Conservation (phyloP, 495 filamentous ascomycete species). For the Pseudomonodictys pantanalensis region DNA sequence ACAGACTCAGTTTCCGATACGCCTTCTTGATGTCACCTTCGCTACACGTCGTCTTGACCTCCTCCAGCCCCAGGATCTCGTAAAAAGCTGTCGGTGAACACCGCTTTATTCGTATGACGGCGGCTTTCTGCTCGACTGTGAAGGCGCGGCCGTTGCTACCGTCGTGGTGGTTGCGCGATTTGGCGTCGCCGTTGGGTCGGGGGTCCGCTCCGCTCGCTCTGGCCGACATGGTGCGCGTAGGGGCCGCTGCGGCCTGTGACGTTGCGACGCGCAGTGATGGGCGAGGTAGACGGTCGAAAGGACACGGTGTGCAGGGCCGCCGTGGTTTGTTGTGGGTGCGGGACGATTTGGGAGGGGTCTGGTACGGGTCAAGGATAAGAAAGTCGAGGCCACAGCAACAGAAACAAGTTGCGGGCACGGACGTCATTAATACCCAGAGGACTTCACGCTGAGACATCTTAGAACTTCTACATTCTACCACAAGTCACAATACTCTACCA, state of each 20-base stretch:
- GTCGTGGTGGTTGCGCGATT: constrained; percentile 83
- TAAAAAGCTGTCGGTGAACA: constrained; percentile 88
- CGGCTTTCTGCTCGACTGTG: constrained; percentile 84
- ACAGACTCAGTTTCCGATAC: constrained; percentile 83
- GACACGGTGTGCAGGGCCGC: constrained; percentile 3
- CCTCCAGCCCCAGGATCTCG: constrained; percentile 71
- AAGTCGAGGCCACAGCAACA: constrained; percentile 2
- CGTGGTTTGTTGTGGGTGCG: neutral
- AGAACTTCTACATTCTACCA: neutral
- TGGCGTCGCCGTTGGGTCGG: constrained; percentile 56
- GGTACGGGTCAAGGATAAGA: neutral
- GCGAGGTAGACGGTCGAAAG: constrained; percentile 1
- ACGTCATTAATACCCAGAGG: neutral
- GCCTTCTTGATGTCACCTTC: constrained; percentile 89
- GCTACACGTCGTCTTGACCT: constrained; percentile 59
- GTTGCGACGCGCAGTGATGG: neutral
- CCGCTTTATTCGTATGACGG: constrained; percentile 79
- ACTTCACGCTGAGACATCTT: neutral
- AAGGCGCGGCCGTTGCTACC: constrained; percentile 88
- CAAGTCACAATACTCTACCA: neutral
- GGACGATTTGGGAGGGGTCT: neutral
- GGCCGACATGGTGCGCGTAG: constrained; percentile 61
- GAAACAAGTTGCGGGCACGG: constrained; percentile 1
- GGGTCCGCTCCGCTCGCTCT: constrained; percentile 71
- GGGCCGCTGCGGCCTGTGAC: constrained; percentile 4